Conservation (phyloP, 345 rosid species). For the Eucalyptus sp. region DNA sequence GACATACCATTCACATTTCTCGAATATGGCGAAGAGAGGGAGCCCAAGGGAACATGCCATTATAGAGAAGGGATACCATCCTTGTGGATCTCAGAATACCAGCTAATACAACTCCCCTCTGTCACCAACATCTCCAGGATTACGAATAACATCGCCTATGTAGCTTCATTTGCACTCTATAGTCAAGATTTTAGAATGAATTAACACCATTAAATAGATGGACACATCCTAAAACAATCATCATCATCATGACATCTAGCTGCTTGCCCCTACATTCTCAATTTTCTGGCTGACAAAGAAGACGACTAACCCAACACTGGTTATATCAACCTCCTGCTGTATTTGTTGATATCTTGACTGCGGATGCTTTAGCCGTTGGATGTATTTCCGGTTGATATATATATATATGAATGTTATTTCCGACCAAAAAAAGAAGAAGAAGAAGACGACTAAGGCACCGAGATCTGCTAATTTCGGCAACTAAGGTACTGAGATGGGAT, state of each 20-base stretch:
- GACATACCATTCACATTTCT: conserved; percentile 19
- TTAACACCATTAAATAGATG: background rate
- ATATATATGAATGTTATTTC: too few species aligned
- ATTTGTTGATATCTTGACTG: too few species aligned
- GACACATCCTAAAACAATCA: background rate
- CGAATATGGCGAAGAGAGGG: conserved; percentile 3
- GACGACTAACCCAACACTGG: too few species aligned
- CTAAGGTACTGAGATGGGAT: background rate
- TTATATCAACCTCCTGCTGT: too few species aligned
- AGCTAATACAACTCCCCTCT: conserved; percentile 42
- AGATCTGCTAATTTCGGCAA: background rate
- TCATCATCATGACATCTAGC: background rate
- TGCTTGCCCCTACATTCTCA: background rate
- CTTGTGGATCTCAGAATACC: conserved; percentile 20
- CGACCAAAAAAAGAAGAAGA: too few species aligned
- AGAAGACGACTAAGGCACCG: background rate
- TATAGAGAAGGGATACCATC: conserved; percentile 32
- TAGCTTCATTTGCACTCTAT: conserved; percentile 67
- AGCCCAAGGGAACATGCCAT: conserved; percentile 38
- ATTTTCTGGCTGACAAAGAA: background rate
- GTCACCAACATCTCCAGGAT: conserved; percentile 46
- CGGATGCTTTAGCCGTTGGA: too few species aligned
- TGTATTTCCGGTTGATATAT: too few species aligned
- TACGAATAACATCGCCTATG: conserved; percentile 31
- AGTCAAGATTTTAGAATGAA: background rate